Base-by-base conservation (phyloP, 2,329 filamentous ascomycete genomes). In the Macrophomina pseudophaseolina region DNA sequence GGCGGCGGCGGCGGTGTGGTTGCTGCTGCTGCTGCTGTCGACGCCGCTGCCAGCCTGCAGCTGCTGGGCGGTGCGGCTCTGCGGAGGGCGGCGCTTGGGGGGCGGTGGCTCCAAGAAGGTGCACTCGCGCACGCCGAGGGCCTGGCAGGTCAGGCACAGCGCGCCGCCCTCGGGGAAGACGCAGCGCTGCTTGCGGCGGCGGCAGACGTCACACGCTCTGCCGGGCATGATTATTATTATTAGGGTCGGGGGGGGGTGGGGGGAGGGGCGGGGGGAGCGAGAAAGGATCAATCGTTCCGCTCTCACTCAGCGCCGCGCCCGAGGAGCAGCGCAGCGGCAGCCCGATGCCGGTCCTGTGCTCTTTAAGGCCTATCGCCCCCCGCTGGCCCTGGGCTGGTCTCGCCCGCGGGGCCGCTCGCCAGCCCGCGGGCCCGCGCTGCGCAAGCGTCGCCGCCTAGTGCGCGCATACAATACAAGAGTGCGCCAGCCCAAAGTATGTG, bases 141-240 rank as follows among this genome's bases (percentile, higher is more conserved):
- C 18, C 48, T 51, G 48, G 23, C 48, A 51, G 5, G 48, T 51
- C 18, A 51, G 18, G 48, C 48, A 51, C 18, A 51, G 48, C 48
- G 48, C 18, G 18, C 48, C 23, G 18, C 48, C 48, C 6, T 28
- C 18, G 18, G 18, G 18, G 9, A 30, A 30, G 5, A 68, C 40
- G 56, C 67, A 68, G 23, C 67, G 67, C 35, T 59, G 58, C 35
- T 68, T 68, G 16, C 67, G 58, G 28, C 59, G 65, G 8, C 67
- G 58, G 48, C 67, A 68, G 5, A 49, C 35, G 52, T 68, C 67
- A 48, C 67, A 68, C 4, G 67, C 65, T 12, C 67, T 65, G 33
- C 33, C 33, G 8, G 48, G 48, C 48, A 51, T 51, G 18, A 18
- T 23, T 23, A 23, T 23, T 8, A 8, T 8, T n/a, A 48, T 18